Percentiles rank a stretch among this genome's conserved stretches.
phyloP scores from a whole-genome alignment of 2,329 filamentous ascomycete species.

The Penicillium hordei region DNA sequence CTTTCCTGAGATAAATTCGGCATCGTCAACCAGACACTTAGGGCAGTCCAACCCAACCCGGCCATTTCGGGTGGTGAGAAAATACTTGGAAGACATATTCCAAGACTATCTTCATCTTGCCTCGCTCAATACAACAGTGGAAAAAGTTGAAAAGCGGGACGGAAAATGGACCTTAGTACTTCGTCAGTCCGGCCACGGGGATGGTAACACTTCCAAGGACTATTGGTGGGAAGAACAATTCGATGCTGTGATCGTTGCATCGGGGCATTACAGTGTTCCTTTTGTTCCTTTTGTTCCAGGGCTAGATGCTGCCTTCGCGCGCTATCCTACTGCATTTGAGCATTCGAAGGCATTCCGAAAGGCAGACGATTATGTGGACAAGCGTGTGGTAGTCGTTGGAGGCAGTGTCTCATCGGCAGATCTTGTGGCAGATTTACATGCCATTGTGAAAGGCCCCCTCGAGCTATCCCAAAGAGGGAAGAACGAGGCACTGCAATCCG shows the following conservation, averaged over 20 bases:
- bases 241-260: conserved; percentile 46
- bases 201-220: conserved; percentile 18
- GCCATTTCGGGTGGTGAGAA: conserved; percentile 25
- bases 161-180: conserved; percentile 34
- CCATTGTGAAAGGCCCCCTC: conserved; percentile 23
- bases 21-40: conserved; percentile 19
- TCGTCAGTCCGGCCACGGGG: conserved; percentile 19
- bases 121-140: conserved; percentile 36
- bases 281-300: conserved; percentile 41
- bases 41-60: conserved; percentile 26
- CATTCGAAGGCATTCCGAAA: conserved; percentile 41
- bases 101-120: conserved; percentile 29
- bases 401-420: conserved; percentile 34
- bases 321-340: conserved; percentile 35
- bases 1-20: conserved; percentile 26
- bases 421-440: conserved; percentile 26
- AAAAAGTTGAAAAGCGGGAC: conserved; percentile 23
- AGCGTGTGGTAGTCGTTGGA: conserved; percentile 33
- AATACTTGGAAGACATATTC: conserved; percentile 28
- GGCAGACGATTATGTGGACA: conserved; percentile 39
- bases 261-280: conserved; percentile 45
- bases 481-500: conserved; percentile 22
- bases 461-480: conserved; percentile 22
- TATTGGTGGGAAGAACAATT: conserved; percentile 44
- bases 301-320: conserved; percentile 31